phyloP scores from a whole-genome alignment of 106 monocot genomes.

The Phalaenopsis aphrodite region DNA sequence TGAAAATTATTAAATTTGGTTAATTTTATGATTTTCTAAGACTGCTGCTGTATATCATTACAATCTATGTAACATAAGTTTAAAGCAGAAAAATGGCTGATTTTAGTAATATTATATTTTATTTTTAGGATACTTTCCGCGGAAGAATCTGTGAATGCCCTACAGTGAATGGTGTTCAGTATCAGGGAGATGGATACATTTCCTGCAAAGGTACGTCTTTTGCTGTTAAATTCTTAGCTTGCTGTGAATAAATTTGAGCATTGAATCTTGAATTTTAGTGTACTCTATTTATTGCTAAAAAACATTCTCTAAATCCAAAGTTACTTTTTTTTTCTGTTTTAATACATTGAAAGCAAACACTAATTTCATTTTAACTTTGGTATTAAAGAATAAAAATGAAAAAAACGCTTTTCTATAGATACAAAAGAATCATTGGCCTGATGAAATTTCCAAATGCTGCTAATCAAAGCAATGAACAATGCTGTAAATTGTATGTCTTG shows the following conservation, averaged over 20 bases:
- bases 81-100: neutral
- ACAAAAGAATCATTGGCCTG: too few species aligned
- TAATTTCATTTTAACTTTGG: neutral
- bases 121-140: slow-evolving; percentile 72
- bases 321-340: neutral
- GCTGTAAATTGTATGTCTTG: too few species aligned
- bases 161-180: slow-evolving; percentile 53
- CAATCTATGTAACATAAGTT: neutral
- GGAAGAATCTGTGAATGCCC: slow-evolving; percentile 88
- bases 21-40: neutral
- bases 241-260: neutral
- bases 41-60: neutral
- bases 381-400: neutral
- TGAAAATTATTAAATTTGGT: neutral
- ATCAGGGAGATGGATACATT: slow-evolving; percentile 81
- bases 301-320: neutral
- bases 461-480: too few species aligned
- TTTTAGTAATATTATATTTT: slow-evolving; percentile 4
- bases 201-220: slow-evolving; percentile 56
- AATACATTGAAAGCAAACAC: neutral
- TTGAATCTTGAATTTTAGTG: neutral
- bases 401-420: too few species aligned
- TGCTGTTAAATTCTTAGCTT: neutral
- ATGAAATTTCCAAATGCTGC: too few species aligned
- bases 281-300: neutral